Base-by-base conservation (phyloP, 257 asterid genomes). In the Verbascum thapsus region DNA sequence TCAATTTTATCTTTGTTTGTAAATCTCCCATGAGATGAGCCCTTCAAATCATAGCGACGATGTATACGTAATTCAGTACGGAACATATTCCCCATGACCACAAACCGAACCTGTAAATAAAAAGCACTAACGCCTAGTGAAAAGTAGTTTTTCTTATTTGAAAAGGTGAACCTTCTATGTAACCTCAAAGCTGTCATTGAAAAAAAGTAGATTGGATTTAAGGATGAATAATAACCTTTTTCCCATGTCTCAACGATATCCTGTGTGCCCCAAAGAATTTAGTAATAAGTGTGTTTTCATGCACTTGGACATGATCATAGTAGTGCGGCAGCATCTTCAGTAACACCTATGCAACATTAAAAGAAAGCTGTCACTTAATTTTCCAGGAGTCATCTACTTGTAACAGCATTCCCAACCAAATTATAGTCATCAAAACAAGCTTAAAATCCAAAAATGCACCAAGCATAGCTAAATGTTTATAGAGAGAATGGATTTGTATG, bases 11-110 rank as follows among this genome's bases (percentile, higher is more conserved):
- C 95, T 80, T 85, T 86, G 61, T 78, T 70, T 6, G 99, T 94
- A 70, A 75, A 76, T 78, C 99, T 90, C 63, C 99, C 99, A 42
- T 82, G 90, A 67, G 95, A 40, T 37, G 99, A 94, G 63, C 99
- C 99, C 78, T 94, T 94, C 68, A 94, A 79, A 80, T 94, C 99
- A 73, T 82, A 90, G 32, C 97, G 96, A 51, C 91, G 95, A 66
- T 94, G 99, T 72, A 94, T 94, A 17, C 84, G 80, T 72, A 94
- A 78, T 75, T 94, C 97, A 19, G 99, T 87, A 70, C 91, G 82
- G 79, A 90, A 94, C 96, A 94, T 94, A 69, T 94, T 94, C 73
- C 99, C 99, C 97, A 90, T 94, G 73, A 94, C 97, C 34, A 94
- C 85, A 80, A 94, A 90, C 54, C 94, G 99, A 22, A 84, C 96